These are phyloP conservation scores for Linnemannia hyalina DNA, from an alignment of 192 early-diverging fungal species.

Conservation along the genomic window DNA sequence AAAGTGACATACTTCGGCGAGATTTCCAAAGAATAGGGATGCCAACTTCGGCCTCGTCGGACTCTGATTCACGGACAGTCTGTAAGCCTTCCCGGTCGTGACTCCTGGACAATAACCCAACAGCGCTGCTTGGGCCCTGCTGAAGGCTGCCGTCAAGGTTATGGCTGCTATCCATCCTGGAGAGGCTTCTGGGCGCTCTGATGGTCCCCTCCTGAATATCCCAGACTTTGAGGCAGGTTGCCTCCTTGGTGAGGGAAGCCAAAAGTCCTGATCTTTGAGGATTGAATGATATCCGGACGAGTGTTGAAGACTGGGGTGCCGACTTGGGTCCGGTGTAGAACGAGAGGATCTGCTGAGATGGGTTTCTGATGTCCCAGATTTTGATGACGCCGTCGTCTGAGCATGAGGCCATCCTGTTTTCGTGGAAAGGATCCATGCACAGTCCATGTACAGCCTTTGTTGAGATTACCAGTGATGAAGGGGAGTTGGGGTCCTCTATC, in stretches of 20 bases:
- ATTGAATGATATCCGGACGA: constrained; percentile 73
- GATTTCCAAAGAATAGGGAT: constrained; percentile 63
- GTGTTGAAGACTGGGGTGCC: constrained; percentile 37
- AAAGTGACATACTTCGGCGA: constrained; percentile 46
- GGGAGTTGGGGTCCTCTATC: constrained; percentile 57
- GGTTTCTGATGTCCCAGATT: constrained; percentile 83
- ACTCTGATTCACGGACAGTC: constrained; percentile 40
- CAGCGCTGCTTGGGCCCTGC: constrained; percentile 15
- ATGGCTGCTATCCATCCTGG: constrained; percentile 37
- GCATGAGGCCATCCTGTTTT: constrained; percentile 77
- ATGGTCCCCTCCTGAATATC: constrained; percentile 74
- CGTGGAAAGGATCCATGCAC: constrained; percentile 76
- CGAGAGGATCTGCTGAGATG: constrained; percentile 64
- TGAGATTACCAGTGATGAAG: constrained; percentile 65
- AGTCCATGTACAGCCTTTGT: constrained; percentile 81
- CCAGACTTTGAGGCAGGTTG: constrained; percentile 69
- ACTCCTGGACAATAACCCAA: constrained; percentile 34
- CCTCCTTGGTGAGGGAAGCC: constrained; percentile 69
- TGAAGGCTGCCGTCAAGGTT: constrained; percentile 16
- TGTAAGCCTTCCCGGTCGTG: constrained; percentile 49
- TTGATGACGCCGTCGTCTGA: constrained; percentile 74
- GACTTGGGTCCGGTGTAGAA: constrained; percentile 44
- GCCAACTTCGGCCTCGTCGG: constrained; percentile 53
- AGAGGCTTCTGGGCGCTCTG: constrained; percentile 26
- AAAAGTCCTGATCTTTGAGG: constrained; percentile 69